A percentile compares a stretch with the other conserved stretches of the same genome.
These are phyloP conservation scores for Trichoderma afroharzianum DNA, from an alignment of 2,329 filamentous ascomycete genomes.

Conservation along the genomic window DNA sequence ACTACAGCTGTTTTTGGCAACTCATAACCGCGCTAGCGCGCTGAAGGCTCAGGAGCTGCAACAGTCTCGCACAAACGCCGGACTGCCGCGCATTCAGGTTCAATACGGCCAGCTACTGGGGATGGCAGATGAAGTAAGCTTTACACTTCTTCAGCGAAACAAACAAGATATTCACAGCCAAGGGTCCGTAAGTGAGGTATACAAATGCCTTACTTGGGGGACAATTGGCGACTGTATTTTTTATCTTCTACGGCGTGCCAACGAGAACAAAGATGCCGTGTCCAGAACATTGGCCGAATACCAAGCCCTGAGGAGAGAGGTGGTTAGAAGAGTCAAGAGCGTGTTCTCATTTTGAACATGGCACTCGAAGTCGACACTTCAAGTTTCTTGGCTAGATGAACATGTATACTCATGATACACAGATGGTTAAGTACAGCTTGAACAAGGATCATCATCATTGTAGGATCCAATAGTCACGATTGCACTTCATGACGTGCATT, in stretches of 20 bases:
- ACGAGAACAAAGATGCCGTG: conserved; percentile 39
- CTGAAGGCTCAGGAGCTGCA: conserved; percentile 43
- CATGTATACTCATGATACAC: not conserved
- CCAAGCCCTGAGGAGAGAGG: conserved; percentile 29
- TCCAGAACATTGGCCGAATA: conserved; percentile 31
- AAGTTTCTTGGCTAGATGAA: not conserved
- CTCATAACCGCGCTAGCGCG: conserved; percentile 46
- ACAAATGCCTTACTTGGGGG: conserved; percentile 41
- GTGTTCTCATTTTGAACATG: not conserved
- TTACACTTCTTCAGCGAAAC: conserved; percentile 41
- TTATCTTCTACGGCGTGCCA: conserved; percentile 35
- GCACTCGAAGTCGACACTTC: not conserved
- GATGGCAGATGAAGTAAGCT: conserved; percentile 56
- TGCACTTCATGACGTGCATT: not conserved
- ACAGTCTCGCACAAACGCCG: conserved; percentile 33
- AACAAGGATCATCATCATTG: not conserved
- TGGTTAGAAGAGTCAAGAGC: conserved; percentile 29
- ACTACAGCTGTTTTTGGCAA: conserved; percentile 49
- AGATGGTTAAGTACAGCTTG: not conserved
- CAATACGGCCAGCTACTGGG: conserved; percentile 53
- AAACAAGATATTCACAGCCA: not conserved
- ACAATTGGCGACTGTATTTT: conserved; percentile 37
- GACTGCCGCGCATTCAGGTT: conserved; percentile 32
- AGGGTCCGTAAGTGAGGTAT: conserved; percentile 31
- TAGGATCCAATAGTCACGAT: not conserved